These are phyloP conservation scores for Craterostigma plantagineum DNA, from an alignment of 257 asterid species.

Conservation along the genomic window DNA sequence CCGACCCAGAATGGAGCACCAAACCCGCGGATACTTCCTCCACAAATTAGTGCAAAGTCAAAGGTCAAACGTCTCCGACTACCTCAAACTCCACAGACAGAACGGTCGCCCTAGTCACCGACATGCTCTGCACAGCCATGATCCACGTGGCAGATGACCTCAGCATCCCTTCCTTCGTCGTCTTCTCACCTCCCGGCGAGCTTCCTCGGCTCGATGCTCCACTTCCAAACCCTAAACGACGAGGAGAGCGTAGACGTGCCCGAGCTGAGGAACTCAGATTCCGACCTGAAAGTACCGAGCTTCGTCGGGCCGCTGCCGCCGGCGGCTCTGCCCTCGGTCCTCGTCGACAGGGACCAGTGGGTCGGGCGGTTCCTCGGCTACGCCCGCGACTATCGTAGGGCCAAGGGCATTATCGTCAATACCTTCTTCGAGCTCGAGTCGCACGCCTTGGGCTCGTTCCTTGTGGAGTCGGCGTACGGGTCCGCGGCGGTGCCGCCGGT, in stretches of 20 bases:
- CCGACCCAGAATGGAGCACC: conserved; percentile 45
- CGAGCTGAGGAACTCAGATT: conserved; percentile 12
- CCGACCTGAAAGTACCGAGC: conserved; percentile 20
- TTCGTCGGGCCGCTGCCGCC: conserved; percentile 28
- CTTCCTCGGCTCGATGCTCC: conserved; percentile 42
- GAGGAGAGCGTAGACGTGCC: conserved; percentile 23
- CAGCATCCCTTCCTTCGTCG: conserved; percentile 24
- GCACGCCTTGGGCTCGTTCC: conserved; percentile 21
- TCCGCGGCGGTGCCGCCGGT: conserved; percentile 18
- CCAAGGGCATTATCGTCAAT: conserved; percentile 39
- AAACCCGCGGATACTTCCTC: conserved; percentile 40
- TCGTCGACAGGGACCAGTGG: conserved; percentile 30
- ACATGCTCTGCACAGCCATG: conserved; percentile 51
- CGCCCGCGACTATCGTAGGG: conserved; percentile 38
- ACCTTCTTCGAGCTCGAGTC: conserved; percentile 38
- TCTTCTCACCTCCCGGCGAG: conserved; percentile 47
- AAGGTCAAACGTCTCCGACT: conserved; percentile 19
- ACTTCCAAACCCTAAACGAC: conserved; percentile 41
- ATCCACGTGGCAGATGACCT: conserved; percentile 37
- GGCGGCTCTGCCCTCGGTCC: conserved; percentile 19
- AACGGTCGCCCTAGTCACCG: conserved; percentile 22
- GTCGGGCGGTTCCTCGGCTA: conserved; percentile 25
- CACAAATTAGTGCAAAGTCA: conserved; percentile 29
- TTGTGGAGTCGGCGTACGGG: conserved; percentile 11
- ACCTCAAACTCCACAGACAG: conserved; percentile 10